Percentiles rank a stretch among this genome's conserved stretches.
These are phyloP conservation scores for cucumber (Cucumis sativus) DNA, from an alignment of 306 rosid genomes.

Conservation along the genomic window Cucumber_9930_V3 NC_026657.2:7914501-7915000, in stretches of 20 bases:
- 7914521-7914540: background rate
- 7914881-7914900: too few relatives aligned
- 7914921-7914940: background rate
- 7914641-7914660: background rate
- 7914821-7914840: slow-evolving; percentile 2
- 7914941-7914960: background rate
- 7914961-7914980: background rate
- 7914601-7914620: slow-evolving; percentile 67
- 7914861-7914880: background rate
- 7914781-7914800: slow-evolving; percentile 15
- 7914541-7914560: background rate
- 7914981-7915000: too few relatives aligned
- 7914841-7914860: background rate
- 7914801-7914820: slow-evolving; percentile 23
- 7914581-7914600: slow-evolving; percentile 69
- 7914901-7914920: too few relatives aligned
- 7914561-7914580: slow-evolving; percentile 32
- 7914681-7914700: background rate
- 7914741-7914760: background rate
- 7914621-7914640: slow-evolving; percentile 89
- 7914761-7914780: too few relatives aligned
- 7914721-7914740: background rate
- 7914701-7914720: slow-evolving; percentile 5
- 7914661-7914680: background rate
- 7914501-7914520: background rate